Evolutionary conservation across 257 asterid genomes (phyloP), one percentile per base, ranked within the genome.

Genomic region (Lycium barbarum): DNA sequence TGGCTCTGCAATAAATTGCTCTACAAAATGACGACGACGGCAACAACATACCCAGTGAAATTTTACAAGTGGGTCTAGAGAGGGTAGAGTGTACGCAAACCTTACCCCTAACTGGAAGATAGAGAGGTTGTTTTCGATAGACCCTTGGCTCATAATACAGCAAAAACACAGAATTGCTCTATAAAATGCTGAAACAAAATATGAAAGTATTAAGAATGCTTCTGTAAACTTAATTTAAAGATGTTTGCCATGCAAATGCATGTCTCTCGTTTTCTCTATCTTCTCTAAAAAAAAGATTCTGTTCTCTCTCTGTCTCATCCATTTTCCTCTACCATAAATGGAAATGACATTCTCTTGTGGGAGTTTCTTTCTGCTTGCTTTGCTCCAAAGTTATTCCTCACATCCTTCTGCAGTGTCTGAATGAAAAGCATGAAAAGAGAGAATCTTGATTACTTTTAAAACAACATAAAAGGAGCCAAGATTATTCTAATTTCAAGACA

Each of bases 401-500:
- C 90, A 87, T 79, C 79, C 85, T 51, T 80, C 90, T 85, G 83
- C 83, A 38, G 67, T 87, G 84, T 79, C 88, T 87, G 79, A 36
- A 67, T 18, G 49, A 72, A 12, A 36, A 11, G 7, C 14, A 40
- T 10, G 66, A 82, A 22, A 43, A 15, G 40, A 12, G 7, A 55
- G 57, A 58, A 40, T n/a, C 73, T 51, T 45, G 54, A 33, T 20
- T 68, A 74, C 45, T 49, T 47, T 1, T 74, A 51, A 43, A 11
- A 72, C 9, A n/a, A 43, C 80, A 5, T 70, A 17, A n/a, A 20
- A 17, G 53, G 78, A 38, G 6, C 13, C 14, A 38, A 47, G 59
- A 20, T 2, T 6, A 65, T 4, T 65, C 18, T 65, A 11, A 65
- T 22, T 65, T 65, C 43, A 65, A 11, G 18, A 65, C 18, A 65